Evolutionary conservation across 495 filamentous ascomycete genomes (phyloP), one percentile per base, ranked within the genome.

Genomic region (Penicillium chermesinum): DNA sequence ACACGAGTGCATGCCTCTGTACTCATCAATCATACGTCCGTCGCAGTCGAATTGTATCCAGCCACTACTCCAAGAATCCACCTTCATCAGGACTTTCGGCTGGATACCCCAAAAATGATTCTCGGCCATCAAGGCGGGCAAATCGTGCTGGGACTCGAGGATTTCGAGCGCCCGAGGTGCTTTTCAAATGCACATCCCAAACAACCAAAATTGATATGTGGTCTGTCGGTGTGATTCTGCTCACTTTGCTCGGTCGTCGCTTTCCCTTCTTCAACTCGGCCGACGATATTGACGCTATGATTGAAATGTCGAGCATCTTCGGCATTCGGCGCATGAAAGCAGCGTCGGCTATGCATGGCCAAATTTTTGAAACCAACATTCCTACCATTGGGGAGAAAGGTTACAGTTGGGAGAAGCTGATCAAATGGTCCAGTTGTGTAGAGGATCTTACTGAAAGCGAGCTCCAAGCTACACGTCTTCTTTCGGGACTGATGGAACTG

Each of bases 201-300:
- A 95, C 86, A n/a, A 89, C 86, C 7, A 89, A 88, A 63, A 91
- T 98, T 53, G 93, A 98, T 64, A 86, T 98, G 58, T 98, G 93
- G 93, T 95, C 89, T 12, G 90, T 84, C 0, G 93, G 93, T 16
- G 89, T 98, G 7, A 94, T 97, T 48, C 80, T 98, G 1, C 71
- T 98, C 10, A 97, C 93, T 1, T 82, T 98, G 38, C 76, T 98
- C 7, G 86, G 87, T 12, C 83, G 82, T 42, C 85, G 93, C 6
- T 98, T 98, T 55, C 93, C 93, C 34, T 98, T 98, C 71, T 98
- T 98, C 76, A 95, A 98, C 69, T 91, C 87, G 32, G 84, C 89
- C 10, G 93, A 98, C 61, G 93, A 98, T 53, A 81, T 98, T 41
- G 93, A 98, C 58, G 93, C 94, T 20, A 86, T 95, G 78, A 89